Base-by-base conservation (phyloP, 352 stramenopile species). In the Phytophthora sojae region DNA sequence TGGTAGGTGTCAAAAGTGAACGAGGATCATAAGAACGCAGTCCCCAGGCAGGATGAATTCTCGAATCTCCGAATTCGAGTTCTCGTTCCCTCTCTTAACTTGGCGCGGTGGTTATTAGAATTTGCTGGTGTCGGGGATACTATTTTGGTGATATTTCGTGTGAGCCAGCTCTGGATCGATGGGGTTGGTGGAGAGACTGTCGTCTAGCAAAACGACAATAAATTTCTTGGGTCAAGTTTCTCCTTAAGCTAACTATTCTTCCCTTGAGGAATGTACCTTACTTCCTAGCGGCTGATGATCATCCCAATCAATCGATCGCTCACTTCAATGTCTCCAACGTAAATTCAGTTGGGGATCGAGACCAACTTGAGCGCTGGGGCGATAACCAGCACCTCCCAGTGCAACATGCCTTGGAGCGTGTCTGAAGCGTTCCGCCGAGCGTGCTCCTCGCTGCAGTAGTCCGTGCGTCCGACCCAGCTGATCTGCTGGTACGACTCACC, bases 341-440 rank as follows among this genome's bases (percentile, higher is more conserved):
- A 11, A 17, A 9, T 52, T 52, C n/a, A 23, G 6, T 52, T 52
- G 8, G 21, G 4, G n/a, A 26, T 23, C 4, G 30, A 57, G 0
- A 57, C 44, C 14, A 72, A 45, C 6, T 57, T 69, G n/a, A 74
- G 68, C n/a, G 35, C 75, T 1, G 72, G 75, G 0, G 61, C 73
- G 14, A 82, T 65, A n/a, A 57, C 54, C 15, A 71, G 47, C 53
- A 66, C 64, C 32, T 82, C 75, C 75, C 75, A 82, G n/a, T 72
- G 72, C 50, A 82, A 19, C 42, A 80, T 57, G 3, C 56, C 52
- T 8, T 71, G 56, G 19, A 82, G 30, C 17, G 61, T 78, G 26
- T 82, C 75, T 4, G 72, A 62, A 15, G 75, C 69, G 25, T 75
- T 77, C 7, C 69, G 71, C 49, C 62, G 72, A 6, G 75, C 75